phyloP scores from a whole-genome alignment of 768 basidiomycete species.

The Lactarius sp. region DNA sequence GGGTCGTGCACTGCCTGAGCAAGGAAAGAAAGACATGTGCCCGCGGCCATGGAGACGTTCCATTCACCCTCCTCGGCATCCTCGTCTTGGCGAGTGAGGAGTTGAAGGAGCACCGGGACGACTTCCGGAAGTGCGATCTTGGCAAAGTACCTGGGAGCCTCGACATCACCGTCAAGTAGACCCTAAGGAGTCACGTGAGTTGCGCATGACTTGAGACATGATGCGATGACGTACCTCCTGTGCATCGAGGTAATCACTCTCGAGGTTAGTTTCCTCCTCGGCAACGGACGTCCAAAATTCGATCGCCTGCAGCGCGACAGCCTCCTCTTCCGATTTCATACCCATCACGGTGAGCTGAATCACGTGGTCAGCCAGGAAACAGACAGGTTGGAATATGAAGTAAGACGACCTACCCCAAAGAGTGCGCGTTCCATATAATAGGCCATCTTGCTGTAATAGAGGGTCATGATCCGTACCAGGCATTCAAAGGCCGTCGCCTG shows the following conservation, averaged over 20 bases:
- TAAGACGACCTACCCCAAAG: slow-evolving; percentile 70
- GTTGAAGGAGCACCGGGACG: slow-evolving; percentile 81
- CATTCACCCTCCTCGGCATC: slow-evolving; percentile 98
- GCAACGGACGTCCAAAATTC: slow-evolving; percentile 99
- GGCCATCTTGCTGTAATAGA: slow-evolving; percentile 99
- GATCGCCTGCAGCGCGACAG: slow-evolving; percentile 91
- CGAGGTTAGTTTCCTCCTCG: slow-evolving; percentile 92
- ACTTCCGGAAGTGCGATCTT: slow-evolving; percentile 94
- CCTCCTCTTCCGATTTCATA: slow-evolving; percentile 90
- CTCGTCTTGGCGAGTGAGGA: slow-evolving; percentile 91
- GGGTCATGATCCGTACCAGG: slow-evolving; percentile 91
- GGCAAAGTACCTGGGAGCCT: slow-evolving; percentile 86
- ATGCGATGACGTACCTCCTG: slow-evolving; percentile 59
- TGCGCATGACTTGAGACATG: slow-evolving; percentile 13
- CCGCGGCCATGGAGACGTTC: slow-evolving; percentile 97
- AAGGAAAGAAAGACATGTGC: slow-evolving; percentile 82
- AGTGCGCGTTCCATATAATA: slow-evolving; percentile 99
- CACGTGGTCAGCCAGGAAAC: slow-evolving; percentile 11
- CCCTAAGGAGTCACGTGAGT: slow-evolving; percentile 46
- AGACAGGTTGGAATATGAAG: neutral
- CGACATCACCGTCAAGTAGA: slow-evolving; percentile 78
- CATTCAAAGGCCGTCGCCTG: slow-evolving; percentile 97
- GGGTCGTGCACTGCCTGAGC: slow-evolving; percentile 87
- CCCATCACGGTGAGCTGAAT: slow-evolving; percentile 89
- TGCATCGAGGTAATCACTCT: slow-evolving; percentile 59